Conservation (phyloP, 2,329 filamentous ascomycete genomes). For the Alternaria conjuncta region DNA sequence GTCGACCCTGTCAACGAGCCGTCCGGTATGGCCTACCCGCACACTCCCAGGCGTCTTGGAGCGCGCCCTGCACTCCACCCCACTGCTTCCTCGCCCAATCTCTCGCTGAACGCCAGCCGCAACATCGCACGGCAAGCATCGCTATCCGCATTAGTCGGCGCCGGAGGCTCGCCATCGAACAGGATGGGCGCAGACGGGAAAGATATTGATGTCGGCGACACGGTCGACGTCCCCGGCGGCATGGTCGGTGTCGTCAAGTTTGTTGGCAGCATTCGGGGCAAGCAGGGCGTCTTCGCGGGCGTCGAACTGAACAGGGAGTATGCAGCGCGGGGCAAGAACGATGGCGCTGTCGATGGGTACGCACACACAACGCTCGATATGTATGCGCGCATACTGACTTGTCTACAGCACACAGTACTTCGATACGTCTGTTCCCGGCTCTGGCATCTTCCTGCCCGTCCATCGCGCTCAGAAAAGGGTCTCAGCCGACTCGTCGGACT, state of each 20-base stretch:
- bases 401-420: slow-evolving; percentile 72
- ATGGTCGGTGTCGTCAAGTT: slow-evolving; percentile 93
- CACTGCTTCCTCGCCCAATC: slow-evolving; percentile 52
- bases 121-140: slow-evolving; percentile 73
- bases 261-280: slow-evolving; percentile 83
- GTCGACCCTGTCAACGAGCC: slow-evolving; percentile 13
- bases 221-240: slow-evolving; percentile 88
- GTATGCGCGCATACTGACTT: slow-evolving; percentile 13
- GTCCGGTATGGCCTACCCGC: slow-evolving; percentile 46
- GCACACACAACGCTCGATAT: slow-evolving; percentile 29
- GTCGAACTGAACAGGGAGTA: slow-evolving; percentile 86
- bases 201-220: slow-evolving; percentile 76
- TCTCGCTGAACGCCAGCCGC: slow-evolving; percentile 49
- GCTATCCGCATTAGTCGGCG: slow-evolving; percentile 69
- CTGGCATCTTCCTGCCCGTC: slow-evolving; percentile 92
- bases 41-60: slow-evolving; percentile 50
- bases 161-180: slow-evolving; percentile 49
- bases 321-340: slow-evolving; percentile 88
- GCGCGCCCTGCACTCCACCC: slow-evolving; percentile 50
- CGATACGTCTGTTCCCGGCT: slow-evolving; percentile 74
- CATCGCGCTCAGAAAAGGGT: slow-evolving; percentile 77
- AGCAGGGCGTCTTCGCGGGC: slow-evolving; percentile 89
- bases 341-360: slow-evolving; percentile 92
- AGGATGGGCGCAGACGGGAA: slow-evolving; percentile 55
- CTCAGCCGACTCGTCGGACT: slow-evolving; percentile 61